Evolutionary conservation across 495 filamentous ascomycete genomes (phyloP), one percentile per base, ranked within the genome.

Genomic region (Xylaria palmicola): DNA sequence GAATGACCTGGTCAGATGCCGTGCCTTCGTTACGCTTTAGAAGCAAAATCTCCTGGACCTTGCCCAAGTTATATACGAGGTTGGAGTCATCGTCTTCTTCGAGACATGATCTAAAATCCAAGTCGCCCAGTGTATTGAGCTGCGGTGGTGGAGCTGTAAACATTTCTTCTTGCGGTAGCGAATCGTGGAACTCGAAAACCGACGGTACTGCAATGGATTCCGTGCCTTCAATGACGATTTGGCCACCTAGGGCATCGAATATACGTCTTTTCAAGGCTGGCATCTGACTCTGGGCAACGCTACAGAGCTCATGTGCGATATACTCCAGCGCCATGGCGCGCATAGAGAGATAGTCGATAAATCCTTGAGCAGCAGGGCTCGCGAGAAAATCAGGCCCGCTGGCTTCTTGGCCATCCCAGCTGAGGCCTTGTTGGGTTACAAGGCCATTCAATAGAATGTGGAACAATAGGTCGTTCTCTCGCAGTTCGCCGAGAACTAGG

Each of bases 141-240:
- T 77, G 58, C 7, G 90, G 87, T 2, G 66, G 55, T 9, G 73
- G 56, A 34, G 81, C 68, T 37, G 78, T 63, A 62, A 80, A 80
- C 2, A 77, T 53, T 41, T 86, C 78, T 41, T 92, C 86, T 7
- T 90, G 72, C 56, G 92, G 87, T 30, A 92, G 80, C 58, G 98
- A 97, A 74, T 98, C 95, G 58, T 96, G 92, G 20, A 97, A 83
- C 63, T 97, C 95, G 72, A 97, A 95, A 13, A 98, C 82, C 6
- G 87, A 89, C 4, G 86, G 82, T 47, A 90, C 88, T 13, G 74
- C 68, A 27, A 86, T 65, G n/a, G 82, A 77, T 40, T 88, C 82
- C 8, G 86, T 84, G 32, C 83, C 82, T 0, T 88, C 84, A 26
- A 83, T 58, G 5, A 79, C 78, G 6, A 92, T 89, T 59, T 82